Percentiles rank a stretch among this genome's conserved stretches.
These are phyloP conservation scores for Eucalyptus microcorys DNA, from an alignment of 345 rosid genomes.

Conservation along the genomic window DNA sequence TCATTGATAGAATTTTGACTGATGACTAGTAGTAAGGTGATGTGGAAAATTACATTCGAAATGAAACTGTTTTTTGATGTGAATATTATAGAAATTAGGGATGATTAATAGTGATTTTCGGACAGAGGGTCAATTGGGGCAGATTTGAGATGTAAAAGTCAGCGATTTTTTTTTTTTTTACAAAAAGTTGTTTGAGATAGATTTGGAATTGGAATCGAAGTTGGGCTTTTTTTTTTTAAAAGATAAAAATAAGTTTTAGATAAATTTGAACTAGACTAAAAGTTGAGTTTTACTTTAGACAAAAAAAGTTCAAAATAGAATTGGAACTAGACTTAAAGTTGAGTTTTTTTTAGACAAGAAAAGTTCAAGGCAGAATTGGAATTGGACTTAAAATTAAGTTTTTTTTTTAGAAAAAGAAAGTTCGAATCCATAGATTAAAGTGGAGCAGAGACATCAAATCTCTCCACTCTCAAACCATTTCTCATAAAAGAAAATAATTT, in stretches of 20 bases:
- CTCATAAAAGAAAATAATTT: neutral
- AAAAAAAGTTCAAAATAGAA: neutral
- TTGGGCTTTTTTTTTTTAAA: neutral
- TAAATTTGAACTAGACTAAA: neutral
- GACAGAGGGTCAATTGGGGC: neutral
- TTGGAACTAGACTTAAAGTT: neutral
- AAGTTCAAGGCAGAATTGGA: neutral
- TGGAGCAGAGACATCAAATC: neutral
- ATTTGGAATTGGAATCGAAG: neutral
- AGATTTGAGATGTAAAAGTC: neutral
- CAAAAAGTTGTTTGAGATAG: too few relatives aligned
- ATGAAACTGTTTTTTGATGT: too few relatives aligned
- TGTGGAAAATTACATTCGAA: too few relatives aligned
- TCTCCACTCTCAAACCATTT: neutral
- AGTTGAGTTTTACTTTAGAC: neutral
- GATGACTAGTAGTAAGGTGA: neutral
- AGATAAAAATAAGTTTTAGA: neutral
- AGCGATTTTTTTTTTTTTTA: too few relatives aligned
- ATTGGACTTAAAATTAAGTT: too few relatives aligned
- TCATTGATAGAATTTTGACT: too few relatives aligned
- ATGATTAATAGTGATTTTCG: neutral
- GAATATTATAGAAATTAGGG: neutral
- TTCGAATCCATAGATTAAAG: neutral
- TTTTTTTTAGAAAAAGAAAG: neutral
- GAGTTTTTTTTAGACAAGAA: too few relatives aligned